Evolutionary conservation across 805 yeast genomes (phyloP).

Genomic region (Danielia oregonensis): DNA sequence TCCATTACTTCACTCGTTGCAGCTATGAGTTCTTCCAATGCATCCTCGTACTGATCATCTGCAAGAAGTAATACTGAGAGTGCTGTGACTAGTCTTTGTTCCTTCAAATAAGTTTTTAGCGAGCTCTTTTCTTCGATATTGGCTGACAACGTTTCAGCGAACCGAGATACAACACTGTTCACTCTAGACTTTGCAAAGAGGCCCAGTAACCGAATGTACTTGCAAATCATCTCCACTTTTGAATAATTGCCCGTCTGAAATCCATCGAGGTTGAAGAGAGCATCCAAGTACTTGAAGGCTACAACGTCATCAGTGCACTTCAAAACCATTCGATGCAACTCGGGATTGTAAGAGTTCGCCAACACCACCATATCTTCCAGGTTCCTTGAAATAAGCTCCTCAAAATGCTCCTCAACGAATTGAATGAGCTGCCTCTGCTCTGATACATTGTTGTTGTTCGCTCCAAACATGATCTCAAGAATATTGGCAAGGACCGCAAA

Average conservation of each 20-base stretch:
- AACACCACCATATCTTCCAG: slow-evolving; percentile 31
- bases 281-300: slow-evolving; percentile 30
- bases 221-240: slow-evolving; percentile 9
- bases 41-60: slow-evolving; percentile 21
- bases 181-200: slow-evolving; percentile 15
- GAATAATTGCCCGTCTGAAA: not conserved
- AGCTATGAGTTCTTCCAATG: slow-evolving; percentile 28
- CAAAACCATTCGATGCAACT: slow-evolving; percentile 37
- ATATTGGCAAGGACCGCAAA: slow-evolving; percentile 16
- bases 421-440: slow-evolving; percentile 23
- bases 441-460: slow-evolving; percentile 14
- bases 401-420: slow-evolving; percentile 24
- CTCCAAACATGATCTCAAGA: slow-evolving; percentile 23
- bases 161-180: slow-evolving; percentile 12
- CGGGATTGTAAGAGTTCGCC: slow-evolving; percentile 34
- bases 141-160: slow-evolving; percentile 6
- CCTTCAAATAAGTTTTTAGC: slow-evolving; percentile 22
- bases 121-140: slow-evolving; percentile 1
- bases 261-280: slow-evolving; percentile 18
- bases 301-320: slow-evolving; percentile 18
- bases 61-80: slow-evolving; percentile 28
- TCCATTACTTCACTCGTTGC: slow-evolving; percentile 22
- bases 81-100: slow-evolving; percentile 23
- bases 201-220: slow-evolving; percentile 24
- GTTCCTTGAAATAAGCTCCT: slow-evolving; percentile 23